Evolutionary conservation across 306 rosid species (phyloP), one percentile per base, ranked within the genome.

Genomic region (Casuarina equisetifolia): DNA sequence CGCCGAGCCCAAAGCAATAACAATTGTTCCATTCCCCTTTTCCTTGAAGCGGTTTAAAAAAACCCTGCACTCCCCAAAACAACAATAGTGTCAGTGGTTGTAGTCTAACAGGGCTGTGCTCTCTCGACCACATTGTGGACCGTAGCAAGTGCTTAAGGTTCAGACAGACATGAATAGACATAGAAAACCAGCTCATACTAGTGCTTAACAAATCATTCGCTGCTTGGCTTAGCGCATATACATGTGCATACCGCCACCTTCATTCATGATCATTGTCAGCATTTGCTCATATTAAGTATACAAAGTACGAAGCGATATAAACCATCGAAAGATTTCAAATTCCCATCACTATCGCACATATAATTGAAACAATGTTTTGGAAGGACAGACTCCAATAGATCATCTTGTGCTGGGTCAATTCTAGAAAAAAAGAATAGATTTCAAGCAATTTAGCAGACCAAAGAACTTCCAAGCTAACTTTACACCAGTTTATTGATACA

Each of bases 1-100:
- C 25, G 39, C 58, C 52, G 59, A 6, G 68, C 46, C 79, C 13
- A 75, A 73, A 25, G 32, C 32, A 25, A 25, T 25, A 25, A 57
- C 62, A 74, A 74, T 70, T 52, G 57, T 44, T 39, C 16, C 35
- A 53, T 35, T 68, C 38, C 76, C 62, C 58, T 68, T 76, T 19
- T 61, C 38, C 8, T 7, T 13, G 59, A 17, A 53, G 59, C 9
- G 5, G 59, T n/a, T 53, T 12, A 20, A 3, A 6, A n/a, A n/a
- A 53, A 4, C 59, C 61, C 51, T 48, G 51, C 51, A 16, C 9
- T 17, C 2, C 9, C 19, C 61, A 54, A 5, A 54, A 54, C 25
- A 54, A 10, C 0, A 54, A 53, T n/a, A n/a, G 9, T 54, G 32
- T 54, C 16, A 53, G 15, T 53, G 20, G 53, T 49, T 49, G 53